Percentiles rank a stretch among this genome's conserved stretches.
These are phyloP conservation scores for Saccharomycodes ludwigii DNA, from an alignment of 805 yeast species.

Conservation along the genomic window DNA sequence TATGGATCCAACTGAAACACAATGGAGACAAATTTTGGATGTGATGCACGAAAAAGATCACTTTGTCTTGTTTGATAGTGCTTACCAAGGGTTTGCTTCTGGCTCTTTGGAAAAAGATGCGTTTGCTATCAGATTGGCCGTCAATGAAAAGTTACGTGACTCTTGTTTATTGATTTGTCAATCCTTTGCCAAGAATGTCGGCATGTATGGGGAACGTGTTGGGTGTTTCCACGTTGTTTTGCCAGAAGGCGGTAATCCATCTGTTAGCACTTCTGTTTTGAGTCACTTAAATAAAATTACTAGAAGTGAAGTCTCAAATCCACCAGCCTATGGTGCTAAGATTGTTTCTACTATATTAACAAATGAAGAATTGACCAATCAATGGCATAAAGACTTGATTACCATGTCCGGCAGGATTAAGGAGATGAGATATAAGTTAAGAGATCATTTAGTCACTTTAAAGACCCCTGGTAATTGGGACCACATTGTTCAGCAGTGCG, in stretches of 20 bases:
- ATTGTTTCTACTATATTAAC: slow-evolving; percentile 66
- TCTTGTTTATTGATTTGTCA: slow-evolving; percentile 72
- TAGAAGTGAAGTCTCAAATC: slow-evolving; percentile 81
- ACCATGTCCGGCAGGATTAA: slow-evolving; percentile 81
- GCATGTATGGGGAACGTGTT: slow-evolving; percentile 95
- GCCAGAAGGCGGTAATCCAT: slow-evolving; percentile 22
- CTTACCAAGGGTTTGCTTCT: slow-evolving; percentile 94
- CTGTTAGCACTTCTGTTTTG: slow-evolving; percentile 37
- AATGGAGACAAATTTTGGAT: slow-evolving; percentile 65
- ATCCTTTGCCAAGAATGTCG: slow-evolving; percentile 93
- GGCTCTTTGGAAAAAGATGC: slow-evolving; percentile 80
- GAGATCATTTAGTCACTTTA: slow-evolving; percentile 45
- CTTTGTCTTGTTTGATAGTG: slow-evolving; percentile 81
- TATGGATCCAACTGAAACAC: slow-evolving; percentile 73
- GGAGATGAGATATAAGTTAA: slow-evolving; percentile 62
- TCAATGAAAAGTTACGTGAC: slow-evolving; percentile 30
- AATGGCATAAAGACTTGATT: slow-evolving; percentile 76
- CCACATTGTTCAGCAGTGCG: slow-evolving; percentile 81
- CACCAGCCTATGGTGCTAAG: slow-evolving; percentile 94
- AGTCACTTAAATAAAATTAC: slow-evolving; percentile 69
- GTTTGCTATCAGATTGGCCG: slow-evolving; percentile 56
- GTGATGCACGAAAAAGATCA: slow-evolving; percentile 51
- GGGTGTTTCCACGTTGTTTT: slow-evolving; percentile 80
- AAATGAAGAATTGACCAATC: slow-evolving; percentile 50
- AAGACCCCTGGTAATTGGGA: slow-evolving; percentile 87